Base-by-base conservation (phyloP, 495 filamentous ascomycete genomes). In the Apodospora peruviana region DNA sequence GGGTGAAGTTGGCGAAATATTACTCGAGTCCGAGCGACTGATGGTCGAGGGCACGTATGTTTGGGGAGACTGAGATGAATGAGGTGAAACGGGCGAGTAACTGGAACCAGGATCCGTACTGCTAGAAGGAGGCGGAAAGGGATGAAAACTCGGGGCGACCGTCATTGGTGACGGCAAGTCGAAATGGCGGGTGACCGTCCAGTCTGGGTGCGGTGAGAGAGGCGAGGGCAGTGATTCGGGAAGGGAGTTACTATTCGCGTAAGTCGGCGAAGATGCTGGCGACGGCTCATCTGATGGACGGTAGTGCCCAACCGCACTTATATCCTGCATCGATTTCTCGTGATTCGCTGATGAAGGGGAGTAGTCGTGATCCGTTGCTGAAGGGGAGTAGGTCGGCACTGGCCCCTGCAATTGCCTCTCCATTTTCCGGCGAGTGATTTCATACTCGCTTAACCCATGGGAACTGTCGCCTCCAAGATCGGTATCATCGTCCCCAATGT, bases 211-310 rank as follows among this genome's bases (percentile, higher is more conserved):
- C 3, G 71, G 69, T 18, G 71, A 67, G 24, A 76, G 37, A 0
- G 73, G 73, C n/a, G 73, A 76, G 19, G 71, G 73, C 5, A 74
- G 62, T 5, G 55, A 62, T 37, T 62, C 65, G 21, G 61, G 61
- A 1, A 67, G 45, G 2, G 65, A 66, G 55, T 57, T 62, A 48
- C 49, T 60, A 45, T 68, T 67, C 20, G 63, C 72, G 25, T 70
- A 68, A 5, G 68, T 68, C 3, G 66, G 71, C 22, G 70, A 69
- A 3, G 68, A 71, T 18, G 49, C 61, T 5, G 71, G 70, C 3
- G 72, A 71, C 0, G 72, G 64, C 11, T 63, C 59, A 5, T 67
- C 60, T n/a, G 54, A 32, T 21, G 64, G 58, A 5, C 70, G 60
- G 50, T 76, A 72, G 40, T 71, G 68, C 36, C 65, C 54, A 4